Evolutionary conservation across 768 basidiomycete species (phyloP).

Genomic region (Xerocomellus amylosporus): DNA sequence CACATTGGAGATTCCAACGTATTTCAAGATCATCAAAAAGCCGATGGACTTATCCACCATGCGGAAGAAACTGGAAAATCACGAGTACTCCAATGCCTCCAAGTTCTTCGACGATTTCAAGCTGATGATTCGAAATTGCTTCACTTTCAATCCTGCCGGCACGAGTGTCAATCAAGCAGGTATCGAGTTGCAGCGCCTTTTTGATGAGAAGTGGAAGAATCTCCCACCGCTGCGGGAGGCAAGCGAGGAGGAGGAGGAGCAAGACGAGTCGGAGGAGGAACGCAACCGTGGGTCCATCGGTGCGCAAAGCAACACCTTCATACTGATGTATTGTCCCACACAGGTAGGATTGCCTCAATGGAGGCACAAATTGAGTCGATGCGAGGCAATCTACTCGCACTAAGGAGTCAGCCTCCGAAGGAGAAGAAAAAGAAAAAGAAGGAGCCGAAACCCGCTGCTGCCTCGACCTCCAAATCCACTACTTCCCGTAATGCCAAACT

Average conservation of each 20-base stretch:
- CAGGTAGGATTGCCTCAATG: conserved; percentile 73
- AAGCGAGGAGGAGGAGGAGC: conserved; percentile 58
- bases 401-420: conserved; percentile 56
- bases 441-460: conserved; percentile 52
- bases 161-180: conserved; percentile 88
- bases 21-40: conserved; percentile 84
- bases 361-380: conserved; percentile 81
- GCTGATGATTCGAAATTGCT: conserved; percentile 93
- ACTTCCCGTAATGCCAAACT: conserved; percentile 48
- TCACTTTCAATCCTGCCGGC: conserved; percentile 85
- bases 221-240: conserved; percentile 61
- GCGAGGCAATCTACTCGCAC: conserved; percentile 61
- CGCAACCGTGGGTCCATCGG: conserved; percentile 52
- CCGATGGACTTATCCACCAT: conserved; percentile 96
- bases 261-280: conserved; percentile 67
- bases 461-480: conserved; percentile 61
- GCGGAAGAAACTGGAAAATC: conserved; percentile 74
- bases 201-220: conserved; percentile 88
- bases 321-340: conserved; percentile 16
- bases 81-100: conserved; percentile 72
- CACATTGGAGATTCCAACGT: conserved; percentile 76
- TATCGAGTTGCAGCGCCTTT: conserved; percentile 77
- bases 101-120: conserved; percentile 91
- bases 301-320: not conserved
- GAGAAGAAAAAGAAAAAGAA: conserved; percentile 74